Conservation (phyloP, 139 green algal genomes). For the Gonium pectorale region DNA sequence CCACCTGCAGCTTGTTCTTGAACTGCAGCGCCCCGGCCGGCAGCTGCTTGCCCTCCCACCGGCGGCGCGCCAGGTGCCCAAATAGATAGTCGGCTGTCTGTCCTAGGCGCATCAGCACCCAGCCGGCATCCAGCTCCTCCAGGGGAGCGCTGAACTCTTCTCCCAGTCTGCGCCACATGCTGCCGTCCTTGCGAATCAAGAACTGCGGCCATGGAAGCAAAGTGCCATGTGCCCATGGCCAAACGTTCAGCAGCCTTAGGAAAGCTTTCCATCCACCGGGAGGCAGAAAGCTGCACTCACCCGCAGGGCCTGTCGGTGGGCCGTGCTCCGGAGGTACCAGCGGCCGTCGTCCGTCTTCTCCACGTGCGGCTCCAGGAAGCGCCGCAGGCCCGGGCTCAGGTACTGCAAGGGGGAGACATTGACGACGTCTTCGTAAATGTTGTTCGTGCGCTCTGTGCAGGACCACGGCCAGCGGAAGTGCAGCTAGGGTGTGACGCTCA, state of each 20-base stretch:
- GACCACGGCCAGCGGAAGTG: no score
- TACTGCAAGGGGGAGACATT: no score
- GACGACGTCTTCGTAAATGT: no score
- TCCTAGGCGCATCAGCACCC: slow-evolving; percentile 1
- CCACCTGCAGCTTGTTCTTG: slow-evolving; percentile 17
- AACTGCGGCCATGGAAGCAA: background rate
- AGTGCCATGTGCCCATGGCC: no score
- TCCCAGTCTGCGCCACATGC: background rate
- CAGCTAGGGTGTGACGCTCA: no score
- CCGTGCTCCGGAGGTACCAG: background rate
- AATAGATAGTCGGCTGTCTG: slow-evolving; percentile 14
- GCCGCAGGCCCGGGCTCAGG: background rate
- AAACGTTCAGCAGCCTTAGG: no score
- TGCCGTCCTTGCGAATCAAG: slow-evolving; percentile 3
- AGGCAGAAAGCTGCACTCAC: background rate
- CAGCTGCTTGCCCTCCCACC: slow-evolving; percentile 8
- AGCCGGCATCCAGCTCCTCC: slow-evolving; percentile 2
- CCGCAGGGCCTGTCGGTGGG: background rate
- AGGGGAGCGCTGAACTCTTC: background rate
- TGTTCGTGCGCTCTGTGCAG: no score
- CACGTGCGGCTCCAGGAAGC: background rate
- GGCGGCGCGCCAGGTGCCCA: background rate
- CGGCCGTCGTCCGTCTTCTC: background rate
- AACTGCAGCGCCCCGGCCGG: background rate
- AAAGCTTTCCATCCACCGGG: no score